A percentile compares a stretch with the other conserved stretches of the same genome.
Evolutionary conservation across 306 rosid genomes (phyloP).

Genomic region (Bauhinia variegata): DNA sequence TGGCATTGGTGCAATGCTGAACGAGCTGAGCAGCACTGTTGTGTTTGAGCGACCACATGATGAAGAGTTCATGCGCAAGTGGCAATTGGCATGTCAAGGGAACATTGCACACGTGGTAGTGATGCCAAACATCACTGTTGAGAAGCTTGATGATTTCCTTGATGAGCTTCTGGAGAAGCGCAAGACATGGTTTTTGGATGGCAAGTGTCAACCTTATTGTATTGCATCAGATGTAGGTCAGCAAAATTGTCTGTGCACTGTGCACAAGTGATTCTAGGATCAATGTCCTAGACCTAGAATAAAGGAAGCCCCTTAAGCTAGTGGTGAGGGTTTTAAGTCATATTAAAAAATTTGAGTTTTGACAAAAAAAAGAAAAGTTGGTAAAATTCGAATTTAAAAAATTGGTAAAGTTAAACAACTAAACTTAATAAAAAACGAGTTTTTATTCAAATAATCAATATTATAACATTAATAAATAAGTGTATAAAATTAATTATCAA

Average conservation of each 20-base stretch:
- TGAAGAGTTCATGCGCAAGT: constrained; percentile 52
- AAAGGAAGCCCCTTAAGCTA: no score
- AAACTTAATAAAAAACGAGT: no score
- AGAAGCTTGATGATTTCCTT: constrained; percentile 54
- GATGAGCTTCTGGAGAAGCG: constrained; percentile 50
- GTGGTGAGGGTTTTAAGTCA: no score
- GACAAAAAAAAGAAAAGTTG: no score
- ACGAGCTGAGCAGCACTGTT: constrained; percentile 61
- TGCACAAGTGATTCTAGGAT: constrained; percentile 43
- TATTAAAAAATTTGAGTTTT: no score
- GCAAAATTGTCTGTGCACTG: constrained; percentile 43
- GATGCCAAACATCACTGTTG: constrained; percentile 59
- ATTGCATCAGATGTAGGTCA: constrained; percentile 57
- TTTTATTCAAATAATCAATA: no score
- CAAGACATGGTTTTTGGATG: constrained; percentile 50
- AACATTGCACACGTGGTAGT: constrained; percentile 63
- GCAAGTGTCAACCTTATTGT: constrained; percentile 41
- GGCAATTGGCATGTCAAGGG: constrained; percentile 64
- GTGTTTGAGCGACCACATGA: constrained; percentile 65
- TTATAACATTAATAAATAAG: no score
- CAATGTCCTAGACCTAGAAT: no score
- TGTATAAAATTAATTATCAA: no score
- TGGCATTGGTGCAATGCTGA: constrained; percentile 61
- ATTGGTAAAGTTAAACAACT: no score
- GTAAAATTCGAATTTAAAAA: no score